Evolutionary conservation across 2,329 filamentous ascomycete genomes (phyloP), one percentile per base, ranked within the genome.

Genomic region (Arthroderma uncinatum): DNA sequence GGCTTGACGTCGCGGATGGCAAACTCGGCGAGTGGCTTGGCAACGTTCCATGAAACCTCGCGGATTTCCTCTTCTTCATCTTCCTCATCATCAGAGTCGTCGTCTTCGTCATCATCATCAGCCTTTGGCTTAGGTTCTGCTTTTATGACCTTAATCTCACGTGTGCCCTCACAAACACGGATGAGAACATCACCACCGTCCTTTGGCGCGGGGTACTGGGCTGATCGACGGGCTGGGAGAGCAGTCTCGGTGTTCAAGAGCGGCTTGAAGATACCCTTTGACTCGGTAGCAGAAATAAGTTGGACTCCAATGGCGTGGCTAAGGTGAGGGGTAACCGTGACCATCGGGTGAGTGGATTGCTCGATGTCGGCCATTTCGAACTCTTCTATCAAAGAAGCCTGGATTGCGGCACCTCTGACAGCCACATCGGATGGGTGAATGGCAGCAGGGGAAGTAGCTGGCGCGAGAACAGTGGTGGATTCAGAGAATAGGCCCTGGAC

Each of bases 311-410:
- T 87, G 61, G 92, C 87, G 69, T 91, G 87, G 65, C 83, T 79
- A 62, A 95, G 84, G 77, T 98, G 93, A 66, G 90, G 89, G 55
- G 94, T 90, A 14, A 91, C 92, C 34, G 92, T 96, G 62, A 98
- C 90, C 69, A 90, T 89, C 55, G 93, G 86, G 78, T 98, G 92
- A 52, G 90, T 95, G 61, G 89, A 95, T 79, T 96, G 91, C 71
- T 94, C 88, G 65, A 98, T 94, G 70, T 97, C 92, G 63, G 89
- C 85, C 64, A 83, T 80, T 66, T 98, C 93, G 73, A 95, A 98
- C 73, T 95, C 92, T 73, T 91, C 85, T 71, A 98, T 89, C 62
- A 98, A 78, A 60, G 86, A 94, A 37, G 93, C 93, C 76, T 98
- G 93, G 66, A 98, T 89, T 33, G 93, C 92, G 60, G 93, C 93